phyloP scores from a whole-genome alignment of 2,329 filamentous ascomycete species.

The Aureobasidium sp. region DNA sequence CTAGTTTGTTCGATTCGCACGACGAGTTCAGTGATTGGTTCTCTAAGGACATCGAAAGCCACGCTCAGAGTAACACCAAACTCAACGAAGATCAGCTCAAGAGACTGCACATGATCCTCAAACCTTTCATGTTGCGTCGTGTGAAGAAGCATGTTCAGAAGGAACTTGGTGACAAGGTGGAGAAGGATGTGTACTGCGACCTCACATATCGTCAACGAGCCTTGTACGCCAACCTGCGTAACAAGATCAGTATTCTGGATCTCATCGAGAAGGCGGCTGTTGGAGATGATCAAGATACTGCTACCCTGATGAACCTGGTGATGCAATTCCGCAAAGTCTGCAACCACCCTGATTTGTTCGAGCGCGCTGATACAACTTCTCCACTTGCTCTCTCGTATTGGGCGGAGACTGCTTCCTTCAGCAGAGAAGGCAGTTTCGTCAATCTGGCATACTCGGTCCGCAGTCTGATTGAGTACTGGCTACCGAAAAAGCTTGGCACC shows the following conservation, averaged over 20 bases:
- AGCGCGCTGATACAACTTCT: constrained; percentile 84
- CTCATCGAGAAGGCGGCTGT: constrained; percentile 94
- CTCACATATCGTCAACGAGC: constrained; percentile 93
- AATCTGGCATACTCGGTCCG: constrained; percentile 81
- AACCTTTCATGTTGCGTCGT: constrained; percentile 98
- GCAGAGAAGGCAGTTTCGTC: constrained; percentile 77
- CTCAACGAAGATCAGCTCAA: constrained; percentile 97
- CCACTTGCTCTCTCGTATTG: constrained; percentile 79
- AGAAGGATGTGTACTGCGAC: constrained; percentile 91
- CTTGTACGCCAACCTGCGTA: constrained; percentile 84
- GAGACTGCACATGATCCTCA: constrained; percentile 96
- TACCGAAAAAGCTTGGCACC: constrained; percentile 78
- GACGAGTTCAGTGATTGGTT: constrained; percentile 94
- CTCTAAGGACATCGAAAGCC: constrained; percentile 93
- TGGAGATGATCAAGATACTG: constrained; percentile 89
- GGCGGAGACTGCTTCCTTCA: constrained; percentile 90
- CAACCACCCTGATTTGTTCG: constrained; percentile 95
- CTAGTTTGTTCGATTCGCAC: constrained; percentile 91
- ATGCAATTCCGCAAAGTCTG: constrained; percentile 99
- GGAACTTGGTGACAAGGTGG: constrained; percentile 97
- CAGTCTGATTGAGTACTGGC: constrained; percentile 73
- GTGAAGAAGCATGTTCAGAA: constrained; percentile 99
- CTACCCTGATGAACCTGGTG: constrained; percentile 96
- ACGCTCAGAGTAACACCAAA: constrained; percentile 98
- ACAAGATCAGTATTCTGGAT: constrained; percentile 98